These are phyloP conservation scores for Botrytis tulipae DNA, from an alignment of 2,329 filamentous ascomycete genomes.

Conservation along the genomic window DNA sequence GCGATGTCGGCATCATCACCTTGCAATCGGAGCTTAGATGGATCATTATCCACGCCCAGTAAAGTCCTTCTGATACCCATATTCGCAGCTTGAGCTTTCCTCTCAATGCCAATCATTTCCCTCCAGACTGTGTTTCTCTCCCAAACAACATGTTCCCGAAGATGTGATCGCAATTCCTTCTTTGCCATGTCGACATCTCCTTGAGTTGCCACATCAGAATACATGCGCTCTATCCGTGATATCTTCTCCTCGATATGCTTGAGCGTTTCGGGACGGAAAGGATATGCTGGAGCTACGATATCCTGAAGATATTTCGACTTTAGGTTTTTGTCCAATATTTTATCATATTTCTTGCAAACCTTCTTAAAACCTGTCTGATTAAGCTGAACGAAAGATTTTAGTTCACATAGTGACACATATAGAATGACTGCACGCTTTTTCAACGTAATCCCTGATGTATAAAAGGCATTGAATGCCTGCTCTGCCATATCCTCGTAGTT, in stretches of 20 bases:
- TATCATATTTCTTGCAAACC: constrained; percentile 97
- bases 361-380: constrained; percentile 97
- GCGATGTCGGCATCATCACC: constrained; percentile 72
- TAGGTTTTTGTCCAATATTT: constrained; percentile 81
- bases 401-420: constrained; percentile 90
- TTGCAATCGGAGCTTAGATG: constrained; percentile 68
- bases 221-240: constrained; percentile 70
- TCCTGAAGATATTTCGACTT: constrained; percentile 73
- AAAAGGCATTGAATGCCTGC: constrained; percentile 65
- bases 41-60: constrained; percentile 70
- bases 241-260: constrained; percentile 70
- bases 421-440: constrained; percentile 87
- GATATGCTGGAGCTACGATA: constrained; percentile 74
- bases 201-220: constrained; percentile 77
- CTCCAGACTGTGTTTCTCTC: constrained; percentile 98
- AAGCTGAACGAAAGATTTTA: constrained; percentile 93
- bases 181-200: constrained; percentile 75
- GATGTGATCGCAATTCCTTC: constrained; percentile 82
- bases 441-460: constrained; percentile 73
- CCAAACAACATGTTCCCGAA: constrained; percentile 97
- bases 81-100: constrained; percentile 90
- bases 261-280: constrained; percentile 75
- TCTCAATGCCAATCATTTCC: constrained; percentile 97
- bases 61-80: constrained; percentile 76
- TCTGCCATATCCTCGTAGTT: constrained; percentile 78